Base-by-base conservation (phyloP, 1,139 yeast genomes). In the Geotrichum europaeum region DNA sequence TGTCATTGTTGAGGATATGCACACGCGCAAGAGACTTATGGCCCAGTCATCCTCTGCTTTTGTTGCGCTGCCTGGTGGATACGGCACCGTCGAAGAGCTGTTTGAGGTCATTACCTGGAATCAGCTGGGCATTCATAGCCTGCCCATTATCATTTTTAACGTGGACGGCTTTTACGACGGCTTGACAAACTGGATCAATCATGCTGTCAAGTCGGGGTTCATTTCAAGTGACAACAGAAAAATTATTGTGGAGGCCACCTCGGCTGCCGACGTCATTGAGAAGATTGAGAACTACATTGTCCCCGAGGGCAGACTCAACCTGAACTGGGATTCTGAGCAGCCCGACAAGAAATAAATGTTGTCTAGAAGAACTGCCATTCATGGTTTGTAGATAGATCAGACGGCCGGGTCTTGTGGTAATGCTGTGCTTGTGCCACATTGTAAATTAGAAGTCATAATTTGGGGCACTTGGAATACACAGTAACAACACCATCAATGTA, bases 61-160 rank as follows among this genome's bases (percentile, higher is more conserved):
- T 72, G 83, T 90, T 57, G 96, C 96, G 0, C 79, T 90, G 75
- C 96, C 97, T 20, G 97, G 97, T 64, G 97, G 97, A 13, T 89
- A 85, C 72, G 97, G 96, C 59, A 89, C 96, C 4, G 76, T 89
- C 69, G 97, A 90, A 75, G 97, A 90, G 75, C 79, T 90, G 65
- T 85, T 90, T 85, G 96, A 90, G 76, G 87, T 89, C 60, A 87
- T 88, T 59, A 90, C 97, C 4, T 90, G 97, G 94, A 85, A 85
- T 63, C 97, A 90, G 76, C 79, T 90, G 68, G 94, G 91, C 51
- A 90, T 90, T 66, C 97, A 90, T 74, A 77, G 79, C 65, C 86
- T 87, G 73, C 96, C 96, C 20, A 83, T 90, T 67, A 86, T 90
- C 22, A 72, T 90, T 55, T 84, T 85, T 74, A 90, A 90, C 74